Conservation (phyloP, 2,329 filamentous ascomycete genomes). For the Sarocladiaceae sp. region DNA sequence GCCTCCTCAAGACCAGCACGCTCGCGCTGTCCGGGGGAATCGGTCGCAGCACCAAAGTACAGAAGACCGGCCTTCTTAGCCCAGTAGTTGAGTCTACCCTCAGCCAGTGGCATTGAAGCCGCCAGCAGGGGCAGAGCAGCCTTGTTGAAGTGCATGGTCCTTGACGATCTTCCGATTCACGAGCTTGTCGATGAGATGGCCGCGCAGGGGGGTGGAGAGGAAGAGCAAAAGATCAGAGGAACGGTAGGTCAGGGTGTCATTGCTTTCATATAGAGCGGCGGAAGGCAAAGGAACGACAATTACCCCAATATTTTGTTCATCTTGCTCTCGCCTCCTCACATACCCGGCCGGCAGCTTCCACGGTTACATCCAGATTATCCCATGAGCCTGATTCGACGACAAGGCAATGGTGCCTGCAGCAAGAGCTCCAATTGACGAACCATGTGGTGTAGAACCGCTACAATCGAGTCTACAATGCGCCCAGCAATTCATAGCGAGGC, state of each 20-base stretch:
- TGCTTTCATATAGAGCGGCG: neutral
- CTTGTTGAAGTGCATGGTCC: slow-evolving; percentile 19
- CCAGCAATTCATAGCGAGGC: neutral
- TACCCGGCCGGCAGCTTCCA: slow-evolving; percentile 6
- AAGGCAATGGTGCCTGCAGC: slow-evolving; percentile 5
- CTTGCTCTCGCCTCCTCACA: neutral
- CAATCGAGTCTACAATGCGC: neutral
- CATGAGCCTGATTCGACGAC: slow-evolving; percentile 5
- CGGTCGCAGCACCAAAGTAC: slow-evolving; percentile 62
- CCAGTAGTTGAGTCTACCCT: slow-evolving; percentile 39
- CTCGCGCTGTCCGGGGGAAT: slow-evolving; percentile 37
- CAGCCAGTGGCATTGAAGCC: slow-evolving; percentile 22
- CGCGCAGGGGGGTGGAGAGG: neutral
- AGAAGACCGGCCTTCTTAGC: slow-evolving; percentile 48
- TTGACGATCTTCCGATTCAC: slow-evolving; percentile 6
- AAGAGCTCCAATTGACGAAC: neutral
- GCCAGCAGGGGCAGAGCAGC: slow-evolving; percentile 21
- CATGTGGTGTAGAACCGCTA: neutral
- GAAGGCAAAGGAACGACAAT: neutral
- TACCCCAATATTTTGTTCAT: neutral
- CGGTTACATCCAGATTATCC: slow-evolving; percentile 6
- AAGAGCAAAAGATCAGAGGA: neutral
- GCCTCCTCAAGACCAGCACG: slow-evolving; percentile 41
- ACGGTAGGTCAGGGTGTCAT: neutral
- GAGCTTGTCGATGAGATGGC: neutral